Base-by-base conservation (phyloP, 345 rosid species). In the Cardamine chenopodiifolia region DNA sequence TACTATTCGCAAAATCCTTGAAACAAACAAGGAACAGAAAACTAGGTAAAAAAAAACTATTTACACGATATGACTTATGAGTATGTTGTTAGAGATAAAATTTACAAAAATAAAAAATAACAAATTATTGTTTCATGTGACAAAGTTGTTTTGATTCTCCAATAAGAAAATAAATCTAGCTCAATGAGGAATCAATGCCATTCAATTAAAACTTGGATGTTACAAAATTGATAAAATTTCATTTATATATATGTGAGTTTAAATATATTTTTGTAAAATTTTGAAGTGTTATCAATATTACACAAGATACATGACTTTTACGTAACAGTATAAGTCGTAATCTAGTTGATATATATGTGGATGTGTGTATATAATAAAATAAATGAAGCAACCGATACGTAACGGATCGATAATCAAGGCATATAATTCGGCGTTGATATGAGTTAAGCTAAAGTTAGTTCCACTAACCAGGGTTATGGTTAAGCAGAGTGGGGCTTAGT, bases 401-500 rank as follows among this genome's bases (percentile, higher is more conserved):
- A 25, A 10, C 35, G 31, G 39, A 69, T 57, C 65, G 32, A 44
- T 29, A 31, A 57, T 25, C n/a, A 57, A 57, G 56, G 45, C 42
- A 53, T 53, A 29, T 31, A 31, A 29, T 45, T 22, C 57, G 66
- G 47, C 32, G 74, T 7, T 20, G 25, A 8, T 39, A 39, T 49
- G 57, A 66, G 59, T 65, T 48, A 65, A 18, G 45, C 59, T 34
- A 0, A 14, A 50, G 12, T 62, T 59, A 34, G 73, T 72, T 62
- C 42, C 62, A 26, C 62, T 72, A 31, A 64, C 71, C 56, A 63
- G 13, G 23, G 68, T 62, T 62, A 64, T 29, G 32, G 64, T 31
- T 31, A 55, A 64, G 26, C 54, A 64, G 56, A 64, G 77, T 73
- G 64, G 63, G 76, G 54, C 69, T 62, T 62, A 57, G 45, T 71